A percentile compares a stretch with the other conserved stretches of the same genome.
Evolutionary conservation across 768 basidiomycete genomes (phyloP).

Genomic region (Boletus tomentosulus): DNA sequence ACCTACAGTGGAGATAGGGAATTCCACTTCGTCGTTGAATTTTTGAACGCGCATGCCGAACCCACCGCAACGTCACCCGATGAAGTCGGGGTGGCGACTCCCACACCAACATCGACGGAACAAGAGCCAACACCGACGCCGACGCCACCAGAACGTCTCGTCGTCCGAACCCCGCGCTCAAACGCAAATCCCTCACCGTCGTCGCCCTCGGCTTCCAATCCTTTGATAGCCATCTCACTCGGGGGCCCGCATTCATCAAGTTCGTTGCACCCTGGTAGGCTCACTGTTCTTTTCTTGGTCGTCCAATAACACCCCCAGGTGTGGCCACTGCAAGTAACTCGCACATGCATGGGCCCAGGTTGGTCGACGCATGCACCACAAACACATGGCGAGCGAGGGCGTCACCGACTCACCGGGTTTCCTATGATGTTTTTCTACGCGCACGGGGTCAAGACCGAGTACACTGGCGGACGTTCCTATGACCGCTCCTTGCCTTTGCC

Average conservation of each 20-base stretch:
- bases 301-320: too few relatives aligned
- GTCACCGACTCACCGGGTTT: too few relatives aligned
- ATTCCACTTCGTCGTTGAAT: conserved; percentile 56
- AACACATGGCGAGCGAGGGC: too few relatives aligned
- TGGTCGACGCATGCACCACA: too few relatives aligned
- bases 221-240: conserved; percentile 37
- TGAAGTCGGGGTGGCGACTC: neutral
- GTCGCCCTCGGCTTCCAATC: conserved; percentile 23
- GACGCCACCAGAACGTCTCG: neutral
- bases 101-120: neutral
- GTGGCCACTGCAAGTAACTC: too few relatives aligned
- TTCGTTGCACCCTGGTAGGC: conserved; percentile 86
- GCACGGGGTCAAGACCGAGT: too few relatives aligned
- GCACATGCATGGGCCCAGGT: too few relatives aligned
- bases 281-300: neutral
- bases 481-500: conserved; percentile 67
- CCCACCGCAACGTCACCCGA: conserved; percentile 8
- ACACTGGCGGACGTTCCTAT: conserved; percentile 62
- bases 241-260: conserved; percentile 60
- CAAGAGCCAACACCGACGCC: too few relatives aligned
- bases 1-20: conserved; percentile 55
- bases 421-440: conserved; percentile 76
- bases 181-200: neutral
- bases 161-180: neutral
- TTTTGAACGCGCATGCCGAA: conserved; percentile 45